Evolutionary conservation across 495 filamentous ascomycete species (phyloP).

Genomic region (Aeminium ludgeri): DNA sequence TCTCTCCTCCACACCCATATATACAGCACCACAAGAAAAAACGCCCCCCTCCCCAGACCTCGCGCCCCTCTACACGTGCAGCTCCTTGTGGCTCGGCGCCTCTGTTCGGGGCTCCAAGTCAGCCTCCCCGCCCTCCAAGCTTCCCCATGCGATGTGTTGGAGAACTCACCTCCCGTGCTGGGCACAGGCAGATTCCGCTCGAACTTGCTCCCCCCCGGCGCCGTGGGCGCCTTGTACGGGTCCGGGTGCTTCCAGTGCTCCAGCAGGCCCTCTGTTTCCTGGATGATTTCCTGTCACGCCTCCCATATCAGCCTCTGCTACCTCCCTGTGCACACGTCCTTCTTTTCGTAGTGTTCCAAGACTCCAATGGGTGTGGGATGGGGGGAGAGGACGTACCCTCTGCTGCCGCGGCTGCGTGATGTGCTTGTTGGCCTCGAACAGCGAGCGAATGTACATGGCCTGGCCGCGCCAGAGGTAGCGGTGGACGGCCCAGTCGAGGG

Average conservation of each 20-base stretch:
- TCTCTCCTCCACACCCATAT: too few relatives aligned
- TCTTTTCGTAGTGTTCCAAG: background rate
- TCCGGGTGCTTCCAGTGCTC: conserved; percentile 97
- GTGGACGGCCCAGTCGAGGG: conserved; percentile 88
- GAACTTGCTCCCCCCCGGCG: conserved; percentile 92
- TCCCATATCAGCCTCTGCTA: background rate
- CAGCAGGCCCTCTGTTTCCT: conserved; percentile 72
- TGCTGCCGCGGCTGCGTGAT: conserved; percentile 75
- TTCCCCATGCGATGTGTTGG: background rate
- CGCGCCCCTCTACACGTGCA: conserved; percentile 5
- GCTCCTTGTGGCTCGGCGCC: conserved; percentile 1
- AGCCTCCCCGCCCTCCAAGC: background rate
- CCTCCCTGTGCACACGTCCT: background rate
- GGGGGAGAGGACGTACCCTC: conserved; percentile 39
- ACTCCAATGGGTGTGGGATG: background rate
- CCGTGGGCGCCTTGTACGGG: conserved; percentile 71
- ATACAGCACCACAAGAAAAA: too few relatives aligned
- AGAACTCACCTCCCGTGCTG: conserved; percentile 60
- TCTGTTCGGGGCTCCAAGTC: background rate
- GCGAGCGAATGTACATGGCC: conserved; percentile 82
- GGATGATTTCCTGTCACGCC: conserved; percentile 46
- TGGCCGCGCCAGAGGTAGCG: conserved; percentile 84
- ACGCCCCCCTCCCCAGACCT: too few relatives aligned
- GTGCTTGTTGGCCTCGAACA: conserved; percentile 88
- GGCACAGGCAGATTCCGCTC: conserved; percentile 79